Evolutionary conservation across 768 basidiomycete genomes (phyloP), one percentile per base, ranked within the genome.

Genomic region (Plicaturopsis crispa): DNA sequence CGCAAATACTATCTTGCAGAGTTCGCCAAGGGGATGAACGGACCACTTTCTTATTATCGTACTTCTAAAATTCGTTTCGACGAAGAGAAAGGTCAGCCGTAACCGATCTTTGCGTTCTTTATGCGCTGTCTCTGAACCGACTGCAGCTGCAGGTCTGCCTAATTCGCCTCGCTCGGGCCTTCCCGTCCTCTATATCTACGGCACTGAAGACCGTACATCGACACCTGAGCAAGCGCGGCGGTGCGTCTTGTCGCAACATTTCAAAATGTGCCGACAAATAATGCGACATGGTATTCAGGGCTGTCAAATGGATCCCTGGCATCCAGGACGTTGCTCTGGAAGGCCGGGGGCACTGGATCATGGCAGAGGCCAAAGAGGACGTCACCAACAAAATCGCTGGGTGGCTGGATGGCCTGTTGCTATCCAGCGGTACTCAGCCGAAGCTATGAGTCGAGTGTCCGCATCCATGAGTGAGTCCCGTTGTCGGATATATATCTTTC

Each of bases 21-120:
- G 40, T 66, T 75, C 14, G 45, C 57, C 18, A 62, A 67, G 38
- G 72, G 62, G 17, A 76, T 89, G 75, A 63, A 66, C 14, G 84
- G 82, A 2, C 82, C 85, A 3, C 55, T 86, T n/a, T 83, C 81
- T 41, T 89, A 84, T 52, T 88, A 87, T 46, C 73, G 84, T 22
- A 85, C 81, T 2, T 54, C 62, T 10, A 66, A 67, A 42, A 42
- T 64, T 42, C 72, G 82, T n/a, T 73, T 71, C 51, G 73, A 84
- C 13, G 86, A 89, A 55, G 82, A 87, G 48, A 48, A 46, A 48
- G 60, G 69, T 33, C 6, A 13, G 4, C 10, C 14, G 8, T 28
- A 8, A 28, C 26, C 26, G 10, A 28, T 14, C 14, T n/a, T n/a
- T n/a, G n/a, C n/a, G n/a, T n/a, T n/a, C n/a, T n/a, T n/a, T n/a